Evolutionary conservation across 805 yeast species (phyloP).

Genomic region (Starmerella powellii): DNA sequence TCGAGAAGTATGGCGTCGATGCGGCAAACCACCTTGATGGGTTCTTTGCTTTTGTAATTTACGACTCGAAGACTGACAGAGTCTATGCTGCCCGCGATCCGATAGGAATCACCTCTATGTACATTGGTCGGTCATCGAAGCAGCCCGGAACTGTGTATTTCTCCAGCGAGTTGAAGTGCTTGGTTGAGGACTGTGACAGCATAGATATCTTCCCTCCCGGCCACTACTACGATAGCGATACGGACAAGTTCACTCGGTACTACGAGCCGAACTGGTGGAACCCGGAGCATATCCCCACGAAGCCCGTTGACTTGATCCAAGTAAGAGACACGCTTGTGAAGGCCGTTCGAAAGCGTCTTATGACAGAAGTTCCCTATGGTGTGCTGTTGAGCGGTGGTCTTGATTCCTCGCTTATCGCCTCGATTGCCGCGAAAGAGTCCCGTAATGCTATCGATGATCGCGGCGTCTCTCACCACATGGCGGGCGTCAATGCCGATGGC

Average conservation of each 20-base stretch:
- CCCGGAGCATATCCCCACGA: conserved; percentile 57
- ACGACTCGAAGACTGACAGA: conserved; percentile 75
- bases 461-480: conserved; percentile 51
- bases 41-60: conserved; percentile 91
- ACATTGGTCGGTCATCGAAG: conserved; percentile 72
- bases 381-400: conserved; percentile 94
- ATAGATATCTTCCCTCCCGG: conserved; percentile 97
- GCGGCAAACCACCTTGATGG: conserved; percentile 93
- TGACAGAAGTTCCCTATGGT: conserved; percentile 99
- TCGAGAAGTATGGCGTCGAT: conserved; percentile 72
- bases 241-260: conserved; percentile 77
- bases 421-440: conserved; percentile 96
- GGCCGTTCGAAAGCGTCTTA: conserved; percentile 96
- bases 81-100: conserved; percentile 97
- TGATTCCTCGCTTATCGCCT: conserved; percentile 90
- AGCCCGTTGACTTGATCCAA: conserved; percentile 56
- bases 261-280: conserved; percentile 95
- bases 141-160: conserved; percentile 71
- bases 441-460: conserved; percentile 60
- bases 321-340: conserved; percentile 76
- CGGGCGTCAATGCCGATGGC: conserved; percentile 89
- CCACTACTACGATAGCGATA: conserved; percentile 83
- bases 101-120: conserved; percentile 89
- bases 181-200: conserved; percentile 86
- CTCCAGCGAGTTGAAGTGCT: conserved; percentile 89